Conservation (phyloP, 768 basidiomycete species). For the Termitomyces sp. region DNA sequence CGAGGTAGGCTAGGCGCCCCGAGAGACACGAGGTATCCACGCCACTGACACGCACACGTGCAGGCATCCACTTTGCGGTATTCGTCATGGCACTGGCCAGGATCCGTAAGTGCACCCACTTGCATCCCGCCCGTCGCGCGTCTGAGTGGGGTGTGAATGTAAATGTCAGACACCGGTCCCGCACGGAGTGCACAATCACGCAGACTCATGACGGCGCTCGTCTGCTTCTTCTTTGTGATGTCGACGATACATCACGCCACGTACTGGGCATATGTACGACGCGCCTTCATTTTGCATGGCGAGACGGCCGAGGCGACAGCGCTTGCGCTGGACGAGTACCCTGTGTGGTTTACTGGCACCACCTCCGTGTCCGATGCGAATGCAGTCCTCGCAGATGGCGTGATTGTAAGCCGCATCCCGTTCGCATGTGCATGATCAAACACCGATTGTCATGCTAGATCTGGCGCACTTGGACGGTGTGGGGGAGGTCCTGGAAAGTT, state of each 20-base stretch:
- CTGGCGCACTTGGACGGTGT: constrained; percentile 13
- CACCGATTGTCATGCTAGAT: background rate
- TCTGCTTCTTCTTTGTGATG: constrained; percentile 12
- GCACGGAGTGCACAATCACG: constrained; percentile 7
- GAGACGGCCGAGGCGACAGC: constrained; percentile 9
- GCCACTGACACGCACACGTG: background rate
- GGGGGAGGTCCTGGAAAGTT: constrained; percentile 9
- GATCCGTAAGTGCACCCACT: constrained; percentile 7
- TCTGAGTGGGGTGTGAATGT: background rate
- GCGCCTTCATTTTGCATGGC: constrained; percentile 12
- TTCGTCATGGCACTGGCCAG: constrained; percentile 9
- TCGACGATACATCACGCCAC: constrained; percentile 13
- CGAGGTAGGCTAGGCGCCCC: constrained; percentile 1
- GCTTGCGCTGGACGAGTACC: constrained; percentile 9
- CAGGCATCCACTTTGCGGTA: constrained; percentile 13
- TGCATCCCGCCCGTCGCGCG: background rate
- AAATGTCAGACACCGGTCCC: constrained; percentile 10
- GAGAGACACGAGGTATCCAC: background rate
- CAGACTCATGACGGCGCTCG: constrained; percentile 10
- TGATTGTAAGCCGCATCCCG: constrained; percentile 5
- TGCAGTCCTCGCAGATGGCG: constrained; percentile 12
- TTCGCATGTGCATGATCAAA: too few relatives aligned
- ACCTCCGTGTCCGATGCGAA: constrained; percentile 13
- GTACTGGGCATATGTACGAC: constrained; percentile 12
- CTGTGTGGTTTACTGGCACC: constrained; percentile 10